Conservation (phyloP, 2,329 filamentous ascomycete species). For the Rasamsonia emersonii region DNA sequence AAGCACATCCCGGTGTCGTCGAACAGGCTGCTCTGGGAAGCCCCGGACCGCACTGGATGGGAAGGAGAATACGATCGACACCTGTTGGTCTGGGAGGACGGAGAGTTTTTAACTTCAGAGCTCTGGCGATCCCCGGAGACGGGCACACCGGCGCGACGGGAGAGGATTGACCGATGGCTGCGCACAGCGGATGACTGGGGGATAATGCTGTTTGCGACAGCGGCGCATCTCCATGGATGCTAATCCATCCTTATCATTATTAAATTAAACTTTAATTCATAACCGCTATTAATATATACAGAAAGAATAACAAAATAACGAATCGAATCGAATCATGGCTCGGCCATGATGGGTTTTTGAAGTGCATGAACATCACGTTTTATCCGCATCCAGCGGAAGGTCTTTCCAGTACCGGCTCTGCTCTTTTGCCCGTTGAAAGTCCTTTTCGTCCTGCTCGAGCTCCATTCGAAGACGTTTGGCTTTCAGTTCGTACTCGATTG, state of each 20-base stretch:
- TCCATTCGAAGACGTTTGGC: too few relatives aligned
- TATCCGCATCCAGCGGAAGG: too few relatives aligned
- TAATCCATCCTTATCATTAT: conserved; percentile 10
- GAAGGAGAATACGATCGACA: conserved; percentile 35
- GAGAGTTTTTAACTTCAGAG: conserved; percentile 40
- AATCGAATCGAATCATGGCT: too few relatives aligned
- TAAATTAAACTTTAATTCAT: too few relatives aligned
- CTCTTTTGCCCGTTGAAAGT: too few relatives aligned
- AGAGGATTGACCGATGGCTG: conserved; percentile 43
- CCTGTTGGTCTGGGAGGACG: conserved; percentile 36
- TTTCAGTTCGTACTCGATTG: too few relatives aligned
- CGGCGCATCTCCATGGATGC: conserved; percentile 20
- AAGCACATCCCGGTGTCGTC: conserved; percentile 36
- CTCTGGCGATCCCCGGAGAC: conserved; percentile 39
- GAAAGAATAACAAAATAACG: too few relatives aligned
- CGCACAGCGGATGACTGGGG: conserved; percentile 46
- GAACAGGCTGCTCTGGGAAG: conserved; percentile 38
- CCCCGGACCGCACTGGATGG: conserved; percentile 32
- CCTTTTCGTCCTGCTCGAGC: too few relatives aligned
- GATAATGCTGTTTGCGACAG: conserved; percentile 43
- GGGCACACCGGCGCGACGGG: conserved; percentile 21
- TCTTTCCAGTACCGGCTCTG: too few relatives aligned
- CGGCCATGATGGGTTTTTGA: too few relatives aligned
- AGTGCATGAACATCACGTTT: too few relatives aligned
- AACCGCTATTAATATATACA: too few relatives aligned